Conservation (phyloP, 768 basidiomycete species). For the Rhizopogon rudus region DNA sequence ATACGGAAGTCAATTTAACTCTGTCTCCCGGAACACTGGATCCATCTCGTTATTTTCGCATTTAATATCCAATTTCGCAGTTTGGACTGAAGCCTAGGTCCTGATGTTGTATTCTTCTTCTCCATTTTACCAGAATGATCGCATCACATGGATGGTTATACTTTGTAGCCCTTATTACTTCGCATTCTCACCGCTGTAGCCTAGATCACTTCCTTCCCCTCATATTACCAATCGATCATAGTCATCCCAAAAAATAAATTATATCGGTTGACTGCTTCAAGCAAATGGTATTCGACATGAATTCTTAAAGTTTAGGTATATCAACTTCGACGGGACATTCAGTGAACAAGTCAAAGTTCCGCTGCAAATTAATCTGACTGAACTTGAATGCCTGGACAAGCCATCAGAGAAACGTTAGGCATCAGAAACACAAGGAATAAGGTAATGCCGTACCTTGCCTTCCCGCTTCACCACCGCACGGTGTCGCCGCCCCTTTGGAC, state of each 20-base stretch:
- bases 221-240: not conserved
- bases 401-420: not conserved
- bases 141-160: not conserved
- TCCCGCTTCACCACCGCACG: slow-evolving; percentile 45
- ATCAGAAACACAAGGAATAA: slow-evolving; percentile 17
- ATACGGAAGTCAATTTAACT: not conserved
- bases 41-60: not conserved
- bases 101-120: not conserved
- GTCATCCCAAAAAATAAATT: not conserved
- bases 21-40: not conserved
- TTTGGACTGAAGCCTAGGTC: not conserved
- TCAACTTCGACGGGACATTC: slow-evolving; percentile 21
- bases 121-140: not conserved
- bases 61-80: not conserved
- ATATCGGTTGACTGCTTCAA: not conserved
- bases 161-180: not conserved
- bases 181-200: not conserved
- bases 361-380: slow-evolving; percentile 45
- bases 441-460: slow-evolving; percentile 36
- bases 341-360: slow-evolving; percentile 65
- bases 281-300: not conserved
- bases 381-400: slow-evolving; percentile 33
- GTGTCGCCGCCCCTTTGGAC: slow-evolving; percentile 54
- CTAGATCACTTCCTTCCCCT: not conserved
- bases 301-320: not conserved